Conservation (phyloP, 345 rosid genomes). For the Dipteronia sinensis region DNA sequence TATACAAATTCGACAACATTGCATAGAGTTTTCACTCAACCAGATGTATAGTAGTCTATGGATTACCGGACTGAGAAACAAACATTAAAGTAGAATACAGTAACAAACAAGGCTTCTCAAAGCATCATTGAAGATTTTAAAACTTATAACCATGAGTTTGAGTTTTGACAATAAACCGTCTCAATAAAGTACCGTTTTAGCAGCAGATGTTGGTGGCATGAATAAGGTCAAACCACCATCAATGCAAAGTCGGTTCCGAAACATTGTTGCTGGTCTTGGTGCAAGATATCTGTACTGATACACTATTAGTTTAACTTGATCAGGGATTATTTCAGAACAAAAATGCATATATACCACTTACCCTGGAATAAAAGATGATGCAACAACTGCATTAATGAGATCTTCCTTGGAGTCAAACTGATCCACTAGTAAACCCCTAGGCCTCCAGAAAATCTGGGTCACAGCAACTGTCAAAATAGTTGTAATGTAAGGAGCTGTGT, state of each 20-base stretch:
- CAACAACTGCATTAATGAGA: constrained; percentile 78
- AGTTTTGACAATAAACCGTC: neutral
- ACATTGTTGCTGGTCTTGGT: constrained; percentile 86
- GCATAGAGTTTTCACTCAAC: neutral
- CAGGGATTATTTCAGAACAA: constrained; percentile 4
- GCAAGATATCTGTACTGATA: constrained; percentile 76
- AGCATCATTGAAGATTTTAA: constrained; percentile 1
- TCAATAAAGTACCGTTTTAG: constrained; percentile 65
- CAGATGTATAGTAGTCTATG: neutral
- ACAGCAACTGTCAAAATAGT: constrained; percentile 71
- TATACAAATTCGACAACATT: neutral
- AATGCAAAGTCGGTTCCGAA: constrained; percentile 78
- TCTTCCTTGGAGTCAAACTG: constrained; percentile 93
- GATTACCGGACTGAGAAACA: neutral
- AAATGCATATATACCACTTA: constrained; percentile 28
- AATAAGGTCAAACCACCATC: constrained; percentile 97
- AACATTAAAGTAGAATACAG: neutral
- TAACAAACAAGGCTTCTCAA: neutral
- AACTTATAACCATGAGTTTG: neutral
- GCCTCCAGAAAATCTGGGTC: constrained; percentile 92
- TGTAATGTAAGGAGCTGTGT: constrained; percentile 13
- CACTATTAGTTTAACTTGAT: constrained; percentile 24
- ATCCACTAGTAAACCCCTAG: constrained; percentile 90
- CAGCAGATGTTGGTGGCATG: constrained; percentile 95
- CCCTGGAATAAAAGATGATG: constrained; percentile 97